Evolutionary conservation across 345 rosid genomes (phyloP).

Genomic region (Barbarea vulgaris): DNA sequence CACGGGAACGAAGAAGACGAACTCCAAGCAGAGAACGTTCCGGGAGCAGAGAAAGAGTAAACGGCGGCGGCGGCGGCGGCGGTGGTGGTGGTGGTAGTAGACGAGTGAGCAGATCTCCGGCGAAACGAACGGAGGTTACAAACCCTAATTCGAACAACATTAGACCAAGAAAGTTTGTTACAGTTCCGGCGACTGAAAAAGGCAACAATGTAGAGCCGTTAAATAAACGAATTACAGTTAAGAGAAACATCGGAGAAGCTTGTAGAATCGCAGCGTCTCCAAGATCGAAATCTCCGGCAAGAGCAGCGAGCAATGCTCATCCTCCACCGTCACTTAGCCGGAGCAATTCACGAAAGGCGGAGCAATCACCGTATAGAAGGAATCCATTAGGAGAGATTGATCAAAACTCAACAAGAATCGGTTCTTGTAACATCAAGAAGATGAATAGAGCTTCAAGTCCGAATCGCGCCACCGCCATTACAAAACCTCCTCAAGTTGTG

Average conservation of each 20-base stretch:
- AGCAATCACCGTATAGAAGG: conserved; percentile 74
- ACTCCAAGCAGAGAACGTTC: conserved; percentile 89
- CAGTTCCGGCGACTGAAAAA: conserved; percentile 75
- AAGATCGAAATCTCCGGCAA: conserved; percentile 60
- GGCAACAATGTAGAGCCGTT: conserved; percentile 43
- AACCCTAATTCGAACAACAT: conserved; percentile 9
- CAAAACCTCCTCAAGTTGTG: conserved; percentile 39
- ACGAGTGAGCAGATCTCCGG: conserved; percentile 82
- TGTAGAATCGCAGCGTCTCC: conserved; percentile 57
- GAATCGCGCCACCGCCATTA: background rate
- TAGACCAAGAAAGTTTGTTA: conserved; percentile 72
- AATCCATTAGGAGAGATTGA: conserved; percentile 71
- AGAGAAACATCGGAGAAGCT: conserved; percentile 59
- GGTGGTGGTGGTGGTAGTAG: conserved; percentile 40
- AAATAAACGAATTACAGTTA: conserved; percentile 58
- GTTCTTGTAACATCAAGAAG: conserved; percentile 30
- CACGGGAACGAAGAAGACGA: conserved; percentile 70
- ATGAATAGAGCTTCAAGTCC: conserved; percentile 35
- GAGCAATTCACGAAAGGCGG: conserved; percentile 51
- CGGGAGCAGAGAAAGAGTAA: conserved; percentile 60
- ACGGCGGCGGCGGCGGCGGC: conserved; percentile 14
- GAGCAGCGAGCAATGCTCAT: conserved; percentile 43
- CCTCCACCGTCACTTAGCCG: conserved; percentile 60
- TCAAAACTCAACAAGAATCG: conserved; percentile 47
- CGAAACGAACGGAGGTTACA: conserved; percentile 54